Conservation (phyloP, 257 asterid species). For the Coffea eugenioides region DNA sequence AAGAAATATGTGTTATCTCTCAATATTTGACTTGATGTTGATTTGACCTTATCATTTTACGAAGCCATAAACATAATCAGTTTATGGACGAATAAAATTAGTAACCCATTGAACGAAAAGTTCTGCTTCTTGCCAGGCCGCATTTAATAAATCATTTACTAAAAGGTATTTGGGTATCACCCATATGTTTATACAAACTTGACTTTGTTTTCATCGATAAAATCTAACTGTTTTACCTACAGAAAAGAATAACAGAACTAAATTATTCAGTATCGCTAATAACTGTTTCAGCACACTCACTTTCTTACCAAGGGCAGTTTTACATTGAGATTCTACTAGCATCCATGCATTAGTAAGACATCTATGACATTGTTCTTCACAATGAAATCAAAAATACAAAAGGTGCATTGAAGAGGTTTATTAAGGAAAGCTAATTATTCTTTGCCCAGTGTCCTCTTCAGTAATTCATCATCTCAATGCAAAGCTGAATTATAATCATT, state of each 20-base stretch:
- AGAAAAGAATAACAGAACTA: no score
- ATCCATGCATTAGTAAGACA: not conserved
- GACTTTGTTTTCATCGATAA: not conserved
- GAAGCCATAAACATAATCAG: not conserved
- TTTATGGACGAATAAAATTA: not conserved
- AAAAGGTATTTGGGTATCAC: not conserved
- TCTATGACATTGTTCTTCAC: not conserved
- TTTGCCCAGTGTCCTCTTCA: not conserved
- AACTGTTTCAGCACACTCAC: no score
- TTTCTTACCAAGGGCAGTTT: not conserved
- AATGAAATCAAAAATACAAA: not conserved
- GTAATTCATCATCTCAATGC: not conserved
- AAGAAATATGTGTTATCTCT: not conserved
- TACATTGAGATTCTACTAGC: not conserved
- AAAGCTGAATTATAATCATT: not conserved
- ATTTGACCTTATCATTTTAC: no score
- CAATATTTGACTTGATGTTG: not conserved
- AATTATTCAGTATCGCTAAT: no score
- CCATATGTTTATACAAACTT: not conserved
- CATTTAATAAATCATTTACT: no score
- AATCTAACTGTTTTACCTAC: not conserved
- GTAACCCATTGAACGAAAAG: not conserved
- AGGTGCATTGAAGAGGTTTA: not conserved
- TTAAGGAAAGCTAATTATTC: not conserved
- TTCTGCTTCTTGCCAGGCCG: not conserved